Percentiles rank a stretch among this genome's conserved stretches.
Conservation (phyloP, 495 filamentous ascomycete species). For the Xylaria flabelliformis region DNA sequence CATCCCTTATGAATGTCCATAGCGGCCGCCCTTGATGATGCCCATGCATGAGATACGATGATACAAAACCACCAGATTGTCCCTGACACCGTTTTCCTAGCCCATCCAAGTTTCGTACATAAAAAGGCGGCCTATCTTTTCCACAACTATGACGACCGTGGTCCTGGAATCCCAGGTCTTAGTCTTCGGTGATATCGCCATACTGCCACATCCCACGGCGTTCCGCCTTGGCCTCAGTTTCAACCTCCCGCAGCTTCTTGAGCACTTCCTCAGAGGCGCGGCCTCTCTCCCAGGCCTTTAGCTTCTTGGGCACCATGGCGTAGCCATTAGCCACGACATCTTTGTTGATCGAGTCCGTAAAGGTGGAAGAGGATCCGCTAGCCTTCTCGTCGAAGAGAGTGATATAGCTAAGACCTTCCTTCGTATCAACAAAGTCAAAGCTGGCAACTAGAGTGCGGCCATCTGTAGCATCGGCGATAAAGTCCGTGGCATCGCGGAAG, state of each 20-base stretch:
- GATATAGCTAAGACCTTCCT: conserved; percentile 79
- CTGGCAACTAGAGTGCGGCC: conserved; percentile 82
- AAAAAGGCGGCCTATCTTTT: background rate
- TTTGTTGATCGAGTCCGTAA: conserved; percentile 77
- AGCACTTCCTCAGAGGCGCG: conserved; percentile 71
- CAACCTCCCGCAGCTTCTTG: conserved; percentile 66
- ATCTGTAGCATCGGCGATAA: conserved; percentile 69
- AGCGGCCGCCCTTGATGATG: conserved; percentile 7
- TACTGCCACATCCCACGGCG: conserved; percentile 96
- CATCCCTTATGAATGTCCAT: background rate
- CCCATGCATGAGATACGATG: conserved; percentile 11
- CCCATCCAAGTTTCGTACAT: conserved; percentile 14
- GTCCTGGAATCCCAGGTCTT: conserved; percentile 29
- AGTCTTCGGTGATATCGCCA: conserved; percentile 92
- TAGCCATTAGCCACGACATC: conserved; percentile 82
- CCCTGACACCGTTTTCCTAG: background rate
- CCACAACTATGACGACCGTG: background rate
- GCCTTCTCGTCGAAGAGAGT: conserved; percentile 84
- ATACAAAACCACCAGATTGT: conserved; percentile 4
- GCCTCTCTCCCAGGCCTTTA: conserved; percentile 84
- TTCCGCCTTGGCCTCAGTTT: conserved; percentile 76
- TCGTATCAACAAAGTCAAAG: conserved; percentile 77
- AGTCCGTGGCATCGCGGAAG: conserved; percentile 74
- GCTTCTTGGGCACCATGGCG: conserved; percentile 86
- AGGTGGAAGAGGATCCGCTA: conserved; percentile 45